A percentile compares a stretch with the other conserved stretches of the same genome.
phyloP scores from a whole-genome alignment of 441 rosid genomes.

The Erysimum pusillum region DNA sequence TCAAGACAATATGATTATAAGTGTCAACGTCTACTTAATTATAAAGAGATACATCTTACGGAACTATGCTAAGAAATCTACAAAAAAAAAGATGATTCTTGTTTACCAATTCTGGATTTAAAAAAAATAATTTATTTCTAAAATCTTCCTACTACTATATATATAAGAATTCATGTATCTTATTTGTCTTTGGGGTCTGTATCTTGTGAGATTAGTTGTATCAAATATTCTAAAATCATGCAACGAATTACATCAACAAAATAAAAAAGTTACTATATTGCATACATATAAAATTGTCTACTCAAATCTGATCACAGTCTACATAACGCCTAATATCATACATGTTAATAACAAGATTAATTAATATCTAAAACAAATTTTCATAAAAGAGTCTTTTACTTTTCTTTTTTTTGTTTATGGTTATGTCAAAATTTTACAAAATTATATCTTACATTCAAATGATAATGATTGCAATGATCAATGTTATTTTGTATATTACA shows the following conservation, averaged over 20 bases:
- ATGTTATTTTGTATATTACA: too few species aligned
- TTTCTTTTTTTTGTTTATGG: too few species aligned
- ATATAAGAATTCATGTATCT: not conserved
- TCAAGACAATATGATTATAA: not conserved
- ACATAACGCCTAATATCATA: too few species aligned
- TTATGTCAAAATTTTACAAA: too few species aligned
- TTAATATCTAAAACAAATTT: too few species aligned
- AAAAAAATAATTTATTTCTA: not conserved
- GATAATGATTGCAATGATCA: too few species aligned
- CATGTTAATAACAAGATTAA: too few species aligned
- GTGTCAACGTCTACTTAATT: not conserved
- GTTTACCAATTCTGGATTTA: constrained; percentile 13
- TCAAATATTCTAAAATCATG: constrained; percentile 1
- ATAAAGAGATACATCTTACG: not conserved
- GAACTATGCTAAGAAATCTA: not conserved
- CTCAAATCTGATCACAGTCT: not conserved
- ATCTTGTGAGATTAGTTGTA: constrained; percentile 25
- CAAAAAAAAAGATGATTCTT: not conserved
- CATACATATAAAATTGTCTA: not conserved
- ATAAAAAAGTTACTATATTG: not conserved
- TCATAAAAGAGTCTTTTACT: too few species aligned
- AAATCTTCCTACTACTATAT: not conserved
- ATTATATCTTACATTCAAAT: too few species aligned
- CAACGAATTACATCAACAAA: not conserved
- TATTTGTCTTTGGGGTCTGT: not conserved